Evolutionary conservation across 345 rosid species (phyloP).

Genomic region (Gossypium raimondii): DNA sequence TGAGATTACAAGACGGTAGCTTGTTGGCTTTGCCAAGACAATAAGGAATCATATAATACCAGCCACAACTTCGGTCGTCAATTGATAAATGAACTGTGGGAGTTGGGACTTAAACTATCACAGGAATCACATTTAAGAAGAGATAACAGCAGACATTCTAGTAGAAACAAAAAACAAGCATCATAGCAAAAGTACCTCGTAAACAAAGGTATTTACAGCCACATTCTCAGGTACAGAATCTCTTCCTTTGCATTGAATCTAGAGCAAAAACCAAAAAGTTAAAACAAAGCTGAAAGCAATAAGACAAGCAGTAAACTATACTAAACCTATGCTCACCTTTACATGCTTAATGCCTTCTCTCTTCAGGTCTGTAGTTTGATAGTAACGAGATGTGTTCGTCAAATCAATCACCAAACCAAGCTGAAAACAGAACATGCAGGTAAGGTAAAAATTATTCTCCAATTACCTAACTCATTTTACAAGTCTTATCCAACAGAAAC

Average conservation of each 20-base stretch:
- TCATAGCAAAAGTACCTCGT: conserved; percentile 52
- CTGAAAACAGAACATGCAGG: conserved; percentile 35
- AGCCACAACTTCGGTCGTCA: background rate
- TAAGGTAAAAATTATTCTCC: conserved; percentile 2
- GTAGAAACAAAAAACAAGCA: background rate
- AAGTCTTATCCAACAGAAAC: background rate
- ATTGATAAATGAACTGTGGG: background rate
- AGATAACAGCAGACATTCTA: background rate
- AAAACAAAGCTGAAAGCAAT: conserved; percentile 3
- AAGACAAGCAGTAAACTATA: background rate
- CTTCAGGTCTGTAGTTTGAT: conserved; percentile 66
- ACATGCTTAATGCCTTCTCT: conserved; percentile 86
- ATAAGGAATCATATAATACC: background rate
- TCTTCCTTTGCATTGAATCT: conserved; percentile 95
- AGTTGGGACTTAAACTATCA: background rate
- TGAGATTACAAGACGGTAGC: background rate
- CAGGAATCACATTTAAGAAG: background rate
- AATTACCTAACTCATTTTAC: background rate
- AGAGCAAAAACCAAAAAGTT: conserved; percentile 20
- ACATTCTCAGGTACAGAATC: conserved; percentile 85
- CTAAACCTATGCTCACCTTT: conserved; percentile 46
- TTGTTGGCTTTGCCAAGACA: background rate
- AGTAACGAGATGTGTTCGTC: conserved; percentile 92
- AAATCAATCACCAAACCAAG: conserved; percentile 97
- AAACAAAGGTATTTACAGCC: conserved; percentile 78